phyloP scores from a whole-genome alignment of 1,284 basidiomycete genomes.

The Neolentinus lepideus region DNA sequence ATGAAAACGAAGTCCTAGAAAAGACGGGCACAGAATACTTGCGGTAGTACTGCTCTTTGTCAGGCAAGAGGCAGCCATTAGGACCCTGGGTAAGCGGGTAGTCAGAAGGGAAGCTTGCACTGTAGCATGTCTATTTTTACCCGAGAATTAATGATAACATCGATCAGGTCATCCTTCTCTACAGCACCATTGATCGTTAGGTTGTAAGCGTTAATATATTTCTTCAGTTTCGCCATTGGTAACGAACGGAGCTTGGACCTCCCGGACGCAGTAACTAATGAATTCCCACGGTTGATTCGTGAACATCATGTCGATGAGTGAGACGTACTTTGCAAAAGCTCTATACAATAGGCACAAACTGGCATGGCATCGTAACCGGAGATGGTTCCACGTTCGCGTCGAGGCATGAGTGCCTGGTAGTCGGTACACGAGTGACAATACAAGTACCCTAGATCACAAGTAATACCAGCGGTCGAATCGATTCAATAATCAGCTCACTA shows the following conservation, averaged over 20 bases:
- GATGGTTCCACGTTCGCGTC: slow-evolving; percentile 29
- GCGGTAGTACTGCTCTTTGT: slow-evolving; percentile 54
- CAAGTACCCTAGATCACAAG: slow-evolving; percentile 42
- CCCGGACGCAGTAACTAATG: slow-evolving; percentile 59
- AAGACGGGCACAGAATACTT: slow-evolving; percentile 54
- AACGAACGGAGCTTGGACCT: slow-evolving; percentile 44
- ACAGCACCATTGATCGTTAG: slow-evolving; percentile 54
- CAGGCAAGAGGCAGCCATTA: slow-evolving; percentile 49
- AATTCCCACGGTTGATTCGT: slow-evolving; percentile 1
- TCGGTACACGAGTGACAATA: slow-evolving; percentile 70
- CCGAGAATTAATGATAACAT: slow-evolving; percentile 48
- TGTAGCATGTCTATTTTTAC: slow-evolving; percentile 28
- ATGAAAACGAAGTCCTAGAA: slow-evolving; percentile 26
- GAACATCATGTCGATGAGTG: background rate
- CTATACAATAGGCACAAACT: slow-evolving; percentile 70
- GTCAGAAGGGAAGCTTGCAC: background rate
- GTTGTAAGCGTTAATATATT: slow-evolving; percentile 62
- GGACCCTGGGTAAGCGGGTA: slow-evolving; percentile 21
- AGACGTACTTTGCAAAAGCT: slow-evolving; percentile 55
- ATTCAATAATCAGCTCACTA: background rate
- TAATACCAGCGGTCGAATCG: slow-evolving; percentile 2
- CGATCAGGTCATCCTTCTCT: slow-evolving; percentile 72
- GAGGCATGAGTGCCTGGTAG: slow-evolving; percentile 67
- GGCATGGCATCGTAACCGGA: slow-evolving; percentile 54
- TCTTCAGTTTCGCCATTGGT: slow-evolving; percentile 53